phyloP scores from a whole-genome alignment of 306 rosid genomes.

The Benincasa hispida region DNA sequence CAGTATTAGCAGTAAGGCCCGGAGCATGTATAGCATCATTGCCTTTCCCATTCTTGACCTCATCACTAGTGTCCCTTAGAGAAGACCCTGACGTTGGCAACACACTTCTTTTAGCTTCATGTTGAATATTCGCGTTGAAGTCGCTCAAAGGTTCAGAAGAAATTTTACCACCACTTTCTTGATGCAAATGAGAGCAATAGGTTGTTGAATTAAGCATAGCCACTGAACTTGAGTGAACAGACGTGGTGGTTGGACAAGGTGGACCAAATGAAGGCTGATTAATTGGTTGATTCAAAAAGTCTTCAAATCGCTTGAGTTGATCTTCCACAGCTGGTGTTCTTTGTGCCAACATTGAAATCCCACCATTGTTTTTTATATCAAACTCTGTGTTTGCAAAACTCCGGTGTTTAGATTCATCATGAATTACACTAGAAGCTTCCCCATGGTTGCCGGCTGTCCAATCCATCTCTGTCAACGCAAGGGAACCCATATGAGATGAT shows the following conservation, averaged over 20 bases:
- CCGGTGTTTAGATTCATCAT: conserved; percentile 38
- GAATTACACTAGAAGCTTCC: conserved; percentile 37
- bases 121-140: conserved; percentile 22
- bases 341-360: conserved; percentile 40
- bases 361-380: conserved; percentile 42
- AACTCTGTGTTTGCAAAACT: conserved; percentile 31
- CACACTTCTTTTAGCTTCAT: conserved; percentile 19
- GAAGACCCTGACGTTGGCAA: conserved; percentile 18
- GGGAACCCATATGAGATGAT: conserved; percentile 83
- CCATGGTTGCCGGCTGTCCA: conserved; percentile 44
- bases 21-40: conserved; percentile 21
- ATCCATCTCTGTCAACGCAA: conserved; percentile 94
- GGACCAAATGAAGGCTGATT: conserved; percentile 74
- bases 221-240: conserved; percentile 72
- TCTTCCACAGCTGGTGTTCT: conserved; percentile 45
- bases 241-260: conserved; percentile 75
- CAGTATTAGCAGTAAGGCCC: conserved; percentile 19
- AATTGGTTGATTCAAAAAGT: conserved; percentile 62
- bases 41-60: conserved; percentile 23
- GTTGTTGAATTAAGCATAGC: conserved; percentile 67
- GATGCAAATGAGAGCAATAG: conserved; percentile 32
- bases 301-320: conserved; percentile 53
- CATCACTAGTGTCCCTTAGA: conserved; percentile 23
- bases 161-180: conserved; percentile 22
- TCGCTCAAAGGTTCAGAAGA: conserved; percentile 31